Base-by-base conservation (phyloP, 2,329 filamentous ascomycete species). In the Pyricularia grisea region DNA sequence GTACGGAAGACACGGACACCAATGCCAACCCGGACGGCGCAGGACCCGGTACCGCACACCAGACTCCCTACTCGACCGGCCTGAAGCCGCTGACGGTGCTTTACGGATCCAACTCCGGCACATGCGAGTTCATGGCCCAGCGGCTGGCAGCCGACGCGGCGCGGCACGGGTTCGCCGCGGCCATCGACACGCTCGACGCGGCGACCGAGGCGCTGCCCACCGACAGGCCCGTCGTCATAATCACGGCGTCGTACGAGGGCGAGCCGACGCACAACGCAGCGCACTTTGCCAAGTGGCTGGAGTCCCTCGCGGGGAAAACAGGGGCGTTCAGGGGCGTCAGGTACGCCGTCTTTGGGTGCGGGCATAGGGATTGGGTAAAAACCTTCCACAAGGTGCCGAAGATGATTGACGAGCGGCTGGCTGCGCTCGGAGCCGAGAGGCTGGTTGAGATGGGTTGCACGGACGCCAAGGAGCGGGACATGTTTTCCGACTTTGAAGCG, bases 241-340 rank as follows among this genome's bases (percentile, higher is more conserved):
- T 94, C 71, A 88, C 88, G 0, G 85, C 91, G 0, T 74, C 67
- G 81, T 66, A 66, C 23, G 30, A 65, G 63, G 91, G 91, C 0
- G 83, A 91, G 67, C 88, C 90, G 0, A 86, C 90, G 0, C 88
- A 91, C 69, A 92, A 93, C 71, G 90, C 90, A 0, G 82, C 81
- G 0, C 83, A 87, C 66, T 93, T 93, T 72, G 83, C 88, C 31
- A 80, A 83, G 23, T 93, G 90, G 90, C 76, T 92, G 6, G 81
- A 87, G 71, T 79, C 74, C 12, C 78, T 85, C 12, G 81, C 78
- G 9, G 71, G 77, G 4, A 33, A 66, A 42, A 25, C 2, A 28
- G 78, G 83, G 4, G 80, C 83, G 67, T 75, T 91, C 28, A 79
- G 86, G 14, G 84, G 82, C 7, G 83, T 90, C 1, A 80, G 84